Conservation (phyloP, 805 yeast species). For the Saturnispora bothae region DNA sequence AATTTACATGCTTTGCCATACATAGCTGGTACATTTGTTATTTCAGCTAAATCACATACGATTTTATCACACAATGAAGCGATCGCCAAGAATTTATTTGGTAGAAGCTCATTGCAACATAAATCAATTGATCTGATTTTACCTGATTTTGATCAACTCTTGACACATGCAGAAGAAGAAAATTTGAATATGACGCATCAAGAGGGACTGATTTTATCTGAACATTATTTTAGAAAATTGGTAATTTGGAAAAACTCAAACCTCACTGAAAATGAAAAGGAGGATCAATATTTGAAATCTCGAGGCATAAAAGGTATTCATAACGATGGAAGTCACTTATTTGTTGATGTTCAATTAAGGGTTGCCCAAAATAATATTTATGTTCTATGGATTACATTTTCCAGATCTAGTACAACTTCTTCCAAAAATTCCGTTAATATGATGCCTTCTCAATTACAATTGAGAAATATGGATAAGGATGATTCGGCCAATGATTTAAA, state of each 20-base stretch:
- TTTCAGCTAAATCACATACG: conserved; percentile 39
- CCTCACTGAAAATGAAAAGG: conserved; percentile 31
- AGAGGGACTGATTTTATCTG: conserved; percentile 79
- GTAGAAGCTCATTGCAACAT: conserved; percentile 42
- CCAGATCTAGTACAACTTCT: conserved; percentile 31
- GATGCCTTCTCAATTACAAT: conserved; percentile 8
- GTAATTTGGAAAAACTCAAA: conserved; percentile 31
- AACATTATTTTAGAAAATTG: conserved; percentile 75
- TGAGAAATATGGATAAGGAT: conserved; percentile 7
- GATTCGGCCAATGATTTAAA: conserved; percentile 4
- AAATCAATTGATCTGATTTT: conserved; percentile 45
- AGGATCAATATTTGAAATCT: conserved; percentile 44
- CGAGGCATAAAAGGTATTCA: conserved; percentile 62
- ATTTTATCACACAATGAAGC: conserved; percentile 72
- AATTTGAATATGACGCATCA: conserved; percentile 30
- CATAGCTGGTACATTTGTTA: conserved; percentile 75
- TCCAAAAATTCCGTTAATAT: neutral
- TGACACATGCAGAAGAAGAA: conserved; percentile 32
- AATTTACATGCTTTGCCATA: conserved; percentile 73
- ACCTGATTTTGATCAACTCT: conserved; percentile 47
- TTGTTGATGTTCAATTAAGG: conserved; percentile 73
- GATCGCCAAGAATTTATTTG: conserved; percentile 68
- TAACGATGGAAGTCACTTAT: conserved; percentile 53
- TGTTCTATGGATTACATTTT: conserved; percentile 80
- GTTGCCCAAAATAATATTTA: conserved; percentile 48